Base-by-base conservation (phyloP, 495 filamentous ascomycete species). In the Penicillium fimorum region DNA sequence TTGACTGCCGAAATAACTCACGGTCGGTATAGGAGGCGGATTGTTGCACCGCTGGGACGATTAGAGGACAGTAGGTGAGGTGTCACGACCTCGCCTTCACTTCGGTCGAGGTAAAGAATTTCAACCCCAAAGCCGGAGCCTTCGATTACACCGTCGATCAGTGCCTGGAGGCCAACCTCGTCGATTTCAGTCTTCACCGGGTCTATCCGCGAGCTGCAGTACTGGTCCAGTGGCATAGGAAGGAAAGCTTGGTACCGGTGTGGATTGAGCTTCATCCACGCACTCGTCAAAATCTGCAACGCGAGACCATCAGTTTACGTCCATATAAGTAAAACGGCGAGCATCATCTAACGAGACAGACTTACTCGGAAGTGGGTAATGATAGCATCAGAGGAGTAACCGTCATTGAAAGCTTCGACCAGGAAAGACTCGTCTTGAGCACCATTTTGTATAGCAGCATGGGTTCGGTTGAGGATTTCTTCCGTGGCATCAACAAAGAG, bases 41-140 rank as follows among this genome's bases (percentile, higher is more conserved):
- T 86, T 63, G 77, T 88, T 71, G 67, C 87, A 11, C 76, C 50
- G 73, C 43, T 69, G 17, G 74, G 68, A 50, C 76, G 76, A 40
- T 79, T 80, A 30, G 82, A 76, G 47, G 84, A 77, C 35, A 92
- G 82, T 32, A 83, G 78, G 70, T 93, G 88, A 30, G 82, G 81
- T 68, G 92, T 96, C 58, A 92, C 90, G 56, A 86, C 82, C 18
- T 82, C 78, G 15, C 92, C 92, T 56, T 84, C 77, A 61, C 90
- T 96, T 53, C 94, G 84, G 71, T 98, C 94, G 20, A 98, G 82
- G 63, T 97, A 97, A 9, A 93, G 82, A 42, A 97, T 85, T 64
- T 97, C 90, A 10, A 97, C 82, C 10, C 86, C 83, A 58, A 97
- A 83, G 13, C 85, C 87, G 40, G 87, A 87, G 7, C 53, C 66